Conservation (phyloP, 1,284 basidiomycete species). For the Cutaneotrichosporon sp. region DNA sequence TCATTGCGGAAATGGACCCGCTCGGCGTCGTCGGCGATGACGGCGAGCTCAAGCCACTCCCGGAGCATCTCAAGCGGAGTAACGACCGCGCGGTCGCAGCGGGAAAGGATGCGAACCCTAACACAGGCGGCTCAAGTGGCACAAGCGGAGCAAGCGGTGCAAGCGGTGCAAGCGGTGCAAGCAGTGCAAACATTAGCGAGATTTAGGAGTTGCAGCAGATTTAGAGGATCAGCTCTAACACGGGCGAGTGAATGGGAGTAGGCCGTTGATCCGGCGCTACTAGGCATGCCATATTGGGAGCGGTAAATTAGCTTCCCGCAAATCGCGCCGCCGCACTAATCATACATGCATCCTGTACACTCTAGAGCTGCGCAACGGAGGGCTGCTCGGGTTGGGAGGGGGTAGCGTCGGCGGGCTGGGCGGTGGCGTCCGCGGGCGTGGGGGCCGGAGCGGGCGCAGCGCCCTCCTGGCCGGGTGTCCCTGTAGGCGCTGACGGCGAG, state of each 20-base stretch:
- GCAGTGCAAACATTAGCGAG: not conserved
- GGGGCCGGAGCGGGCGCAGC: not conserved
- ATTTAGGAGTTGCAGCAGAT: too few relatives aligned
- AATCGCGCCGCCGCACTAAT: not conserved
- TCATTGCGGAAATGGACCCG: constrained; percentile 68
- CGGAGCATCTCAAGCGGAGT: constrained; percentile 39
- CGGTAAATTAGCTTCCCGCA: too few relatives aligned
- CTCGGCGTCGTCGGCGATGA: constrained; percentile 53
- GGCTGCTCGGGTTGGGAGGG: constrained; percentile 2
- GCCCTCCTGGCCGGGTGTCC: not conserved
- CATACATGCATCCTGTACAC: constrained; percentile 4
- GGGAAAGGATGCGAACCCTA: too few relatives aligned
- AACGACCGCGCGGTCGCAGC: not conserved
- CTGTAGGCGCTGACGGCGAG: not conserved
- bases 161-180: too few relatives aligned
- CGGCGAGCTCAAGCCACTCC: constrained; percentile 54
- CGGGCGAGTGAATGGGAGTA: too few relatives aligned
- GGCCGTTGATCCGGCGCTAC: too few relatives aligned
- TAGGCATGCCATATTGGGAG: too few relatives aligned
- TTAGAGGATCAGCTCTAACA: not conserved
- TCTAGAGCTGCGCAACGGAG: constrained; percentile 13
- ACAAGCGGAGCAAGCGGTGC: too few relatives aligned
- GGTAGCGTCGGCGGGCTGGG: too few relatives aligned
- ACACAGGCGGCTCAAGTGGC: too few relatives aligned
- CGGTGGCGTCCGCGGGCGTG: too few relatives aligned